phyloP scores from a whole-genome alignment of 2,329 filamentous ascomycete species.

The Dactylellina leptospora region DNA sequence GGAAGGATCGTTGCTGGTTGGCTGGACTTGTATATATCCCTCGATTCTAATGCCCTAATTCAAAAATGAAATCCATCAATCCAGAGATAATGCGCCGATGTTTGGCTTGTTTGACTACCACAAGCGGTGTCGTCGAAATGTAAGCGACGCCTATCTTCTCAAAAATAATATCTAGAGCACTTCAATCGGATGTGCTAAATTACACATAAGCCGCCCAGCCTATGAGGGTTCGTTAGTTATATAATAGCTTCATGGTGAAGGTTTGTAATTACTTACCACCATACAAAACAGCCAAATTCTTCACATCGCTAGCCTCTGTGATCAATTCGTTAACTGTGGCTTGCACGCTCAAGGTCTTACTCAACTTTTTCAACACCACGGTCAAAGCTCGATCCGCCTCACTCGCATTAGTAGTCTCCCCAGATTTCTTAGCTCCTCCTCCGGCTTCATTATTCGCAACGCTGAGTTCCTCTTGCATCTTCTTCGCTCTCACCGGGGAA shows the following conservation, averaged over 20 bases:
- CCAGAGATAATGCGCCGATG: not conserved
- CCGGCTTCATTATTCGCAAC: constrained; percentile 58
- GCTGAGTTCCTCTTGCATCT: constrained; percentile 68
- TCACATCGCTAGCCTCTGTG: constrained; percentile 91
- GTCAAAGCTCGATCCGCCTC: constrained; percentile 92
- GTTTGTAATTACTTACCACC: constrained; percentile 67
- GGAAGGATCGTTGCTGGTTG: not conserved
- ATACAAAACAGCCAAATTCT: constrained; percentile 89
- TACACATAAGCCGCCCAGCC: constrained; percentile 63
- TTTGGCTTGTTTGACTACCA: too few relatives aligned
- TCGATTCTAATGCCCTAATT: not conserved
- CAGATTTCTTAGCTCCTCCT: constrained; percentile 58
- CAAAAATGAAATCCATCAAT: not conserved
- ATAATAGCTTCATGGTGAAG: not conserved
- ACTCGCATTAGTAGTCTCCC: constrained; percentile 61
- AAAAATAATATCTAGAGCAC: too few relatives aligned
- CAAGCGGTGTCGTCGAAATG: too few relatives aligned
- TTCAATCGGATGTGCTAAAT: constrained; percentile 21
- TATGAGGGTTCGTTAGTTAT: constrained; percentile 45
- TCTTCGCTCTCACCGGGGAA: constrained; percentile 69
- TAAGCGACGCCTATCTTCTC: too few relatives aligned
- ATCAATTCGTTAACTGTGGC: constrained; percentile 98
- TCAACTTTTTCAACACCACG: constrained; percentile 94
- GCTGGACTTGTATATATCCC: constrained; percentile 9
- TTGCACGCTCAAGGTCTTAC: constrained; percentile 89